Evolutionary conservation across 495 filamentous ascomycete genomes (phyloP).

Genomic region (Cryomyces minteri): DNA sequence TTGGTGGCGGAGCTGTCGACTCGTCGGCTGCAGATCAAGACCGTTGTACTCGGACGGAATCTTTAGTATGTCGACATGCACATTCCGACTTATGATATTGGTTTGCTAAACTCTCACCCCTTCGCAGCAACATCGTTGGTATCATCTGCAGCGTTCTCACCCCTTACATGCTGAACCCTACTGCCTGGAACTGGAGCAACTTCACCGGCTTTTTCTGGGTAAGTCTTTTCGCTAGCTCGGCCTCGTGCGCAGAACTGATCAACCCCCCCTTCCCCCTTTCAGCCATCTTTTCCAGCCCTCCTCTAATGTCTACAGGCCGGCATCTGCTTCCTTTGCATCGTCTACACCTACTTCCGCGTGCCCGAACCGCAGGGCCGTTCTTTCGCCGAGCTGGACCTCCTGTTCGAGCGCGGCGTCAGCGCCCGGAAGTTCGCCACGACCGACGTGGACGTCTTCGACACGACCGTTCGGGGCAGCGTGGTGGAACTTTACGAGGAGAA

Average conservation of each 20-base stretch:
- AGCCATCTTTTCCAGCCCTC: conserved; percentile 28
- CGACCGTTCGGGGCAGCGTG: too few relatives aligned
- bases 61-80: conserved; percentile 16
- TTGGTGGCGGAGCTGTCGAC: conserved; percentile 40
- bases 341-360: conserved; percentile 20
- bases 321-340: conserved; percentile 25
- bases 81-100: too few relatives aligned
- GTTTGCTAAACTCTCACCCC: too few relatives aligned
- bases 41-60: conserved; percentile 36
- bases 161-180: conserved; percentile 30
- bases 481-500: too few relatives aligned
- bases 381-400: conserved; percentile 19
- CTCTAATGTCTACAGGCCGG: conserved; percentile 20
- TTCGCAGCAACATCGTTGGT: conserved; percentile 21
- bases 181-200: conserved; percentile 34
- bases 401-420: conserved; percentile 18
- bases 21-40: conserved; percentile 31
- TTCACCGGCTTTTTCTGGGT: conserved; percentile 17
- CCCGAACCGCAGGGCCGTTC: conserved; percentile 18
- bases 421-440: conserved; percentile 20
- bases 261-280: not conserved
- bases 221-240: not conserved
- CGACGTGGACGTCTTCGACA: conserved; percentile 16
- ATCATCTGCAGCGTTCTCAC: conserved; percentile 24
- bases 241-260: not conserved